Evolutionary conservation across 2,329 filamentous ascomycete genomes (phyloP).

Genomic region (Calonectria pteridis): DNA sequence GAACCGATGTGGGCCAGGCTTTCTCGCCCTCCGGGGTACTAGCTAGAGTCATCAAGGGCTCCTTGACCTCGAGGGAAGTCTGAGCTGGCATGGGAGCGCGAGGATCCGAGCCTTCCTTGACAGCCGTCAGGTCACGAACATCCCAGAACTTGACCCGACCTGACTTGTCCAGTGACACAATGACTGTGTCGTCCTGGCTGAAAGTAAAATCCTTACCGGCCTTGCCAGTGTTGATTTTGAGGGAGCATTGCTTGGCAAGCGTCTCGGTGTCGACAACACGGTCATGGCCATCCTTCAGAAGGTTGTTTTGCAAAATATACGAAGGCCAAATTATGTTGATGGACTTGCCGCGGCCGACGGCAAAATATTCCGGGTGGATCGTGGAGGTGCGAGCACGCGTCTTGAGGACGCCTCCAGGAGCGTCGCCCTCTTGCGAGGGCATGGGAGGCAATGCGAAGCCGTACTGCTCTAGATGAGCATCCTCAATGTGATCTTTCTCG

Average conservation of each 20-base stretch:
- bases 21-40: constrained; percentile 92
- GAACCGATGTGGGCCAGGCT: constrained; percentile 95
- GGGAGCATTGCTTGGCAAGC: constrained; percentile 85
- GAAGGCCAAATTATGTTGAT: constrained; percentile 88
- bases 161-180: constrained; percentile 96
- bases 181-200: constrained; percentile 94
- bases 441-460: constrained; percentile 92
- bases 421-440: constrained; percentile 87
- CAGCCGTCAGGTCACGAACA: constrained; percentile 79
- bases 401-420: constrained; percentile 92
- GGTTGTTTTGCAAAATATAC: constrained; percentile 71
- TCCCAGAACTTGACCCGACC: constrained; percentile 99
- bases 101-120: constrained; percentile 63
- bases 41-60: constrained; percentile 86
- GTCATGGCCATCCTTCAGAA: constrained; percentile 74
- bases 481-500: constrained; percentile 83
- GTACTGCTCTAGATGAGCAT: constrained; percentile 83
- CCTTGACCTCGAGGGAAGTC: constrained; percentile 80
- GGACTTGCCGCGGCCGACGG: constrained; percentile 93
- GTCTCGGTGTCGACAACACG: constrained; percentile 87
- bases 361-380: constrained; percentile 92
- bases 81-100: constrained; percentile 66
- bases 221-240: constrained; percentile 97
- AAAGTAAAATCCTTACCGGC: constrained; percentile 98
- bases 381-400: constrained; percentile 93